A percentile compares a stretch with the other conserved stretches of the same genome.
Conservation (phyloP, 140 eudicot species). For the Cichorium intybus region DNA sequence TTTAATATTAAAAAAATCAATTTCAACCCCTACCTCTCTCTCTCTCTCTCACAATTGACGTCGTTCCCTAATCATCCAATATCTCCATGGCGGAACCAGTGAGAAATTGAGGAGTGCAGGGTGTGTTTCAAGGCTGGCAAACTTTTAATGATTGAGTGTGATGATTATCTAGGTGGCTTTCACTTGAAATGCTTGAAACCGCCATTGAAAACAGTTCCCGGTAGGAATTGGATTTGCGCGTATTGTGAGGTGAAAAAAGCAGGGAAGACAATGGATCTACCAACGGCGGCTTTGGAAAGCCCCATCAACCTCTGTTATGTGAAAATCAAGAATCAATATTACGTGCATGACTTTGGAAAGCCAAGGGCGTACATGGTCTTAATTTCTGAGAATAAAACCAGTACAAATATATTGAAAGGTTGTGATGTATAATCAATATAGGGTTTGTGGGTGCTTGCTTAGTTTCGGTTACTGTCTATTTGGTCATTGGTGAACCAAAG, state of each 20-base stretch:
- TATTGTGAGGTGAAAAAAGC: conserved; percentile 60
- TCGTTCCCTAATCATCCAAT: conserved; percentile 11
- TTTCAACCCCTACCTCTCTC: too few relatives aligned
- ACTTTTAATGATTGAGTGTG: conserved; percentile 82
- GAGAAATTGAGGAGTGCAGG: conserved; percentile 84
- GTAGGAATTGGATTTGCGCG: conserved; percentile 87
- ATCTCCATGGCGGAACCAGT: conserved; percentile 65
- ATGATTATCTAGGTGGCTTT: conserved; percentile 88
- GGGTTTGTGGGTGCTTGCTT: conserved; percentile 8
- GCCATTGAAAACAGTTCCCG: conserved; percentile 69
- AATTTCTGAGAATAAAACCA: conserved; percentile 10
- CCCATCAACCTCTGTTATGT: conserved; percentile 28
- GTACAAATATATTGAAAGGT: conserved; percentile 8
- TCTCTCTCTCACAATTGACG: conserved; percentile 9
- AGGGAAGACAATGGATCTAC: conserved; percentile 56
- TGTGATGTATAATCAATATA: conserved; percentile 2
- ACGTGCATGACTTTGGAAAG: conserved; percentile 28
- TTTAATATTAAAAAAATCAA: too few relatives aligned
- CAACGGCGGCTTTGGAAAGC: conserved; percentile 48
- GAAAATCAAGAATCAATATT: conserved; percentile 5
- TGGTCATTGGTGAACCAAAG: conserved; percentile 30
- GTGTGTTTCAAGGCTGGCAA: conserved; percentile 67
- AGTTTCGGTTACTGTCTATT: conserved; percentile 14
- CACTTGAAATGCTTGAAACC: conserved; percentile 93
- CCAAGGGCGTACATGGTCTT: conserved; percentile 1